Evolutionary conservation across 768 basidiomycete genomes (phyloP).

Genomic region (Suillus sp.): DNA sequence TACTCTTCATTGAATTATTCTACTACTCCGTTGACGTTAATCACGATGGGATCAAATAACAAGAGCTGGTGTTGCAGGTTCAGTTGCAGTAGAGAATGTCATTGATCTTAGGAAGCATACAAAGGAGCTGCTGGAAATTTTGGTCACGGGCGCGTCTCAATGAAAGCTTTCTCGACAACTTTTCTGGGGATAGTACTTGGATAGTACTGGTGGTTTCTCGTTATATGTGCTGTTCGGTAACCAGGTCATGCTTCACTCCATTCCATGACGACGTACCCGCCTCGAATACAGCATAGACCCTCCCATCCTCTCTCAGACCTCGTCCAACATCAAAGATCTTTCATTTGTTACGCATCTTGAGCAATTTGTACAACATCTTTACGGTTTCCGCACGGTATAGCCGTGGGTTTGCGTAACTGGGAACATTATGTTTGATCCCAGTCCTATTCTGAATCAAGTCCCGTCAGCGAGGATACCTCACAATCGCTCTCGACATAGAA

Average conservation of each 20-base stretch:
- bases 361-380: neutral
- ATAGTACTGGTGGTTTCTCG: neutral
- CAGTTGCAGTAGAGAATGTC: conserved; percentile 78
- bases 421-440: neutral
- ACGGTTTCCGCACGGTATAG: neutral
- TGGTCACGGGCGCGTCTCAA: conserved; percentile 53
- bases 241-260: neutral
- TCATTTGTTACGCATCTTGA: neutral
- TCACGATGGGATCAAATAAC: conserved; percentile 50
- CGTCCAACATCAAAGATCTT: neutral
- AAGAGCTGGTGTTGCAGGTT: conserved; percentile 85
- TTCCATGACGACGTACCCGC: neutral
- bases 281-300: neutral
- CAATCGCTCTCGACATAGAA: neutral
- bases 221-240: neutral
- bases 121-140: conserved; percentile 61
- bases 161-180: conserved; percentile 14
- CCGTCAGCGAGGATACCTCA: neutral
- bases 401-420: neutral
- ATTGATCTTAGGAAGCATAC: conserved; percentile 67
- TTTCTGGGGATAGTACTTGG: neutral
- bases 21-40: neutral
- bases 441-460: neutral
- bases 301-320: neutral
- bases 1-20: neutral